Evolutionary conservation across 768 basidiomycete genomes (phyloP).

Genomic region (Xerocomellus intermedius): DNA sequence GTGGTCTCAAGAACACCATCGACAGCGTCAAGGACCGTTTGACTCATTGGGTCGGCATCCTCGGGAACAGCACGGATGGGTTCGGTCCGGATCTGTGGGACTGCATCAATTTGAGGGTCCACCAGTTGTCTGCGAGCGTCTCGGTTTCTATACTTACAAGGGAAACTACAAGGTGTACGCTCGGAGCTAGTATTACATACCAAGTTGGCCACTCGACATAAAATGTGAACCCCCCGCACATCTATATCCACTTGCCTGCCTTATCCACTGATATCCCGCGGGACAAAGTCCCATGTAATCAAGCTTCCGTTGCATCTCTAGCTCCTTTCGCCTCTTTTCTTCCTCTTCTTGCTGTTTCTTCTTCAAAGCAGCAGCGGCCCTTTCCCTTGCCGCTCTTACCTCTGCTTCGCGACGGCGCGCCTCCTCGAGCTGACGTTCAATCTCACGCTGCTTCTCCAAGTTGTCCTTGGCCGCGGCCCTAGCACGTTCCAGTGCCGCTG

Average conservation of each 20-base stretch:
- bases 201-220: constrained; percentile 20
- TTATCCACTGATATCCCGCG: constrained; percentile 46
- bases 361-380: constrained; percentile 28
- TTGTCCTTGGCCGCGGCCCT: constrained; percentile 21
- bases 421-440: constrained; percentile 28
- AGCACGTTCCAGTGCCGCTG: constrained; percentile 16
- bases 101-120: too few species aligned
- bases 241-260: constrained; percentile 39
- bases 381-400: constrained; percentile 25
- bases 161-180: too few species aligned
- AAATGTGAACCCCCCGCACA: constrained; percentile 49
- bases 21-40: too few species aligned
- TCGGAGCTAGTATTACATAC: background rate
- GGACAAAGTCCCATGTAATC: constrained; percentile 50
- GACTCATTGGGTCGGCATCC: background rate
- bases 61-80: too few species aligned
- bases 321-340: constrained; percentile 22
- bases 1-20: too few species aligned
- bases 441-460: constrained; percentile 20
- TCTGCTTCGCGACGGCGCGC: constrained; percentile 30
- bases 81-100: too few species aligned
- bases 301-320: constrained; percentile 43
- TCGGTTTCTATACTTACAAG: too few species aligned
- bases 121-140: too few species aligned
- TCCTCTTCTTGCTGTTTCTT: constrained; percentile 41